Evolutionary conservation across 2,329 filamentous ascomycete genomes (phyloP), one percentile per base, ranked within the genome.

Genomic region (Coniochaeta ligniaria): DNA sequence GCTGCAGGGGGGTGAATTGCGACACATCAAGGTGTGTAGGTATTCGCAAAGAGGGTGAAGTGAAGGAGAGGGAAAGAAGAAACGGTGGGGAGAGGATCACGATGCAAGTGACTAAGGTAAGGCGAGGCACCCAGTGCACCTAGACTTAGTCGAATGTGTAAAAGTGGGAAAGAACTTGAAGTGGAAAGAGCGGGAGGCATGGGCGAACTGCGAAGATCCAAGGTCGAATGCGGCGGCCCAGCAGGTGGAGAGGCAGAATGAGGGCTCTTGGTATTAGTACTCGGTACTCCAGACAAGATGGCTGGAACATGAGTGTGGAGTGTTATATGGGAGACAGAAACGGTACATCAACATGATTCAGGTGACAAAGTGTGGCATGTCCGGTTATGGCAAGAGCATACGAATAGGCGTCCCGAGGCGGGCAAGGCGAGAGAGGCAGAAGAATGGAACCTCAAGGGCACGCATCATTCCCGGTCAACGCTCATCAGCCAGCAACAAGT

Each of bases 371-470:
- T 47, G 43, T 47, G 43, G 43, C 43, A 47, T 47, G 20, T 47
- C 43, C 43, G 43, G 43, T 24, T 20, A 47, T 47, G 43, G 43
- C 22, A 47, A 12, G 43, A 24, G 20, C 20, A 31, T 31, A 31
- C 28, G 28, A 5, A 31, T n/a, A 20, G 33, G 4, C 56, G 38
- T 58, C 35, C 56, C 24, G 33, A 43, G 35, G 35, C 38, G 56
- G 35, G 36, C 56, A 31, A 58, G 35, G 55, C 36, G 55, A n/a
- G 20, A 57, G 33, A 33, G 31, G 17, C 35, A 28, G 11, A 24
- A 59, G 62, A 58, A 56, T 52, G 59, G 57, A 62, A 60, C 61
- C 60, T 59, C n/a, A n/a, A n/a, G n/a, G n/a, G 63, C 62, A 66
- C 63, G 61, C 64, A 61, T 65, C 63, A 63, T 59, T 63, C 63